A percentile compares a stretch with the other conserved stretches of the same genome.
Conservation (phyloP, 345 rosid species). For the Eutrema yunnanense region DNA sequence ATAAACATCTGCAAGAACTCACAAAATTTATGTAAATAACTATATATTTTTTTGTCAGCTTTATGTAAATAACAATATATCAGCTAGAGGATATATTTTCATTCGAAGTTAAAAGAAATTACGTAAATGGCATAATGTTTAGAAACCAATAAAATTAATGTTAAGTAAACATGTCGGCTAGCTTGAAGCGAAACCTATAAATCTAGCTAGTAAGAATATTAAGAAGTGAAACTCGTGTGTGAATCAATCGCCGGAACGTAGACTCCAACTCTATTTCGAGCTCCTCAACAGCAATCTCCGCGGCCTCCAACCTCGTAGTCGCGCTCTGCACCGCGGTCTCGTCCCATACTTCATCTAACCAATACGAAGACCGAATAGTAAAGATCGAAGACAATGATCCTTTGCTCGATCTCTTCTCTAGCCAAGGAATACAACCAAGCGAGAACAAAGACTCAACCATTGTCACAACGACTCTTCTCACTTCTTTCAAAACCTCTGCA, state of each 20-base stretch:
- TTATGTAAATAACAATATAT: not conserved
- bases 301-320: conserved; percentile 60
- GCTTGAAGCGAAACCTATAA: not conserved
- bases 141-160: not conserved
- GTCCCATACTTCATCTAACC: conserved; percentile 38
- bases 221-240: conserved; percentile 74
- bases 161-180: not conserved
- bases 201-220: conserved; percentile 55
- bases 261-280: conserved; percentile 62
- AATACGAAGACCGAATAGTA: conserved; percentile 25
- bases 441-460: conserved; percentile 60
- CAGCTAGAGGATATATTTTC: not conserved
- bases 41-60: too few relatives aligned
- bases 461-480: conserved; percentile 38
- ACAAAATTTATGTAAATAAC: not conserved
- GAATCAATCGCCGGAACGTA: conserved; percentile 66
- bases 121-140: too few relatives aligned
- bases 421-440: conserved; percentile 60
- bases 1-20: not conserved
- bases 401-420: conserved; percentile 44
- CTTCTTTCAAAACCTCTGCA: conserved; percentile 54
- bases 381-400: conserved; percentile 40
- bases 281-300: conserved; percentile 60
- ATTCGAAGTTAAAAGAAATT: not conserved
- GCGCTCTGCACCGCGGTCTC: conserved; percentile 54